A percentile compares a stretch with the other conserved stretches of the same genome.
phyloP scores from a whole-genome alignment of 352 stramenopile genomes.

The Pythium dissotocum region DNA sequence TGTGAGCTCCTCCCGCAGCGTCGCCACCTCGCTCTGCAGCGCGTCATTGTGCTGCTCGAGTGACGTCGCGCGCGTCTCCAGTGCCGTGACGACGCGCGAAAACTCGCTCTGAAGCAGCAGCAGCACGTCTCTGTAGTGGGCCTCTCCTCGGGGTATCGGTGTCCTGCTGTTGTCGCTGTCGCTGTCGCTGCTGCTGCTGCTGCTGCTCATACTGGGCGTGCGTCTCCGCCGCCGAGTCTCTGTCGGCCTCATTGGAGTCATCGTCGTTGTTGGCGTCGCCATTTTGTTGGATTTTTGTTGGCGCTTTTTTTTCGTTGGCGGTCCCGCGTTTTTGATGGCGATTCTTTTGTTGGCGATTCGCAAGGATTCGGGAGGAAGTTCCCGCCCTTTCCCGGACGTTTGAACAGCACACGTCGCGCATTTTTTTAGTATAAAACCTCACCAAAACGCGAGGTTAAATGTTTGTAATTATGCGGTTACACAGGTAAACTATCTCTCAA shows the following conservation, averaged over 20 bases:
- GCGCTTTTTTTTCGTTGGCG: constrained; percentile 3
- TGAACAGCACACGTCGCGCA: constrained; percentile 6
- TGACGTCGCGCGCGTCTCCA: constrained; percentile 56
- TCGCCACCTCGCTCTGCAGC: constrained; percentile 32
- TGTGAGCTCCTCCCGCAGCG: constrained; percentile 17
- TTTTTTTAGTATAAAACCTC: constrained; percentile 9
- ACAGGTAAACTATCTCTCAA: background rate
- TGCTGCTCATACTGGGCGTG: constrained; percentile 6
- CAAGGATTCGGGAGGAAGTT: constrained; percentile 5
- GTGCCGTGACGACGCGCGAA: constrained; percentile 40
- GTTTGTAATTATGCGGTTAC: constrained; percentile 1
- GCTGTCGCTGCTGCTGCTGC: background rate
- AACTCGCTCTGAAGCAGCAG: constrained; percentile 69
- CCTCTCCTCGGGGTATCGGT: constrained; percentile 19
- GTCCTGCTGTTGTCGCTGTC: too few relatives aligned
- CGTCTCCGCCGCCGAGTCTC: constrained; percentile 13
- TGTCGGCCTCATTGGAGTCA: background rate
- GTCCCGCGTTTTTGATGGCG: background rate
- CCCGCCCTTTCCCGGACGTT: constrained; percentile 30
- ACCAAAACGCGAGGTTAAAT: constrained; percentile 3
- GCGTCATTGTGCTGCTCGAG: constrained; percentile 58
- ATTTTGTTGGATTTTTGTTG: constrained; percentile 13
- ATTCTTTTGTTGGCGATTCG: constrained; percentile 2
- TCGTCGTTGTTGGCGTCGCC: constrained; percentile 1
- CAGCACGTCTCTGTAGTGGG: constrained; percentile 53